Percentiles rank a stretch among this genome's conserved stretches.
Evolutionary conservation across 139 green algal genomes (phyloP).

Genomic region (Picochlorum sp.): DNA sequence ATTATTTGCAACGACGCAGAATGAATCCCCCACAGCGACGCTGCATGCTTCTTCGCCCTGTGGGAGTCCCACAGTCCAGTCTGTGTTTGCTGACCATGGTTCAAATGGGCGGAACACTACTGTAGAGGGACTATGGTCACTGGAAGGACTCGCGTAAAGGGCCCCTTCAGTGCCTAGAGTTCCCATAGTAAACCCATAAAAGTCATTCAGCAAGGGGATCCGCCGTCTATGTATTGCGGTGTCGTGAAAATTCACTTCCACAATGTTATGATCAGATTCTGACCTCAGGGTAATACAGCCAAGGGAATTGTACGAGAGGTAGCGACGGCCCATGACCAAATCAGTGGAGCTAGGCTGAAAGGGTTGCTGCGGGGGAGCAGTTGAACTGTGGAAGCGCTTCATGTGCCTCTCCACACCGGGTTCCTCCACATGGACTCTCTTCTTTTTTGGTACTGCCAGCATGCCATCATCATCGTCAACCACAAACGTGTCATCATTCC

Average conservation of each 20-base stretch:
- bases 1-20: constrained; percentile 58
- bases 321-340: constrained; percentile 31
- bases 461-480: constrained; percentile 3
- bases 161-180: constrained; percentile 54
- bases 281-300: constrained; percentile 48
- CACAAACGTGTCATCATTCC: constrained; percentile 15
- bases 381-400: not conserved
- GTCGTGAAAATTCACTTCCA: constrained; percentile 83
- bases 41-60: constrained; percentile 53
- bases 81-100: constrained; percentile 57
- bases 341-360: constrained; percentile 60
- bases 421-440: not conserved
- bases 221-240: constrained; percentile 32
- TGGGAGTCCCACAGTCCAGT: constrained; percentile 67
- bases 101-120: constrained; percentile 73
- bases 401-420: not conserved
- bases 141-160: constrained; percentile 40
- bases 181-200: constrained; percentile 65
- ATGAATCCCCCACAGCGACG: constrained; percentile 51
- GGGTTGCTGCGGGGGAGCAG: constrained; percentile 35
- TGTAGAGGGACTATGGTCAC: constrained; percentile 21
- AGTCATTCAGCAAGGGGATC: constrained; percentile 77
- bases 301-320: constrained; percentile 65
- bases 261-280: constrained; percentile 43
- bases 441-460: not conserved